Conservation (phyloP, 257 asterid species). For the Scutellaria barbata region DNA sequence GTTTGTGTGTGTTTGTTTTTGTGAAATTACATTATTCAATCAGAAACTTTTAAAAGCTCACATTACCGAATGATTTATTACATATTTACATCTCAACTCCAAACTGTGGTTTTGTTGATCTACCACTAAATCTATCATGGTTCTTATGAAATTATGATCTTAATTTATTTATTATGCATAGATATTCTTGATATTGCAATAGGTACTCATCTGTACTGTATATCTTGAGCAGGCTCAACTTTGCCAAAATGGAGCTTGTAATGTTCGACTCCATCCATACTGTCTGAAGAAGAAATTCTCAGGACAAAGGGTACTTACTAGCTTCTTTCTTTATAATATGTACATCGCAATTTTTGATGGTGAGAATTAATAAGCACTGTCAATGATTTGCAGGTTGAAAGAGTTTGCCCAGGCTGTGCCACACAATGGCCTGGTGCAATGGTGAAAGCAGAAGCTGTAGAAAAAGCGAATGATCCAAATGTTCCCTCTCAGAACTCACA, state of each 20-base stretch:
- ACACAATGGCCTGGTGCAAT: conserved; percentile 54
- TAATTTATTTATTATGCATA: not conserved
- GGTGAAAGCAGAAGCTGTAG: conserved; percentile 51
- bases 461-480: conserved; percentile 28
- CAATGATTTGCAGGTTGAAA: conserved; percentile 48
- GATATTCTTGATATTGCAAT: conserved; percentile 23
- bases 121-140: not conserved
- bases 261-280: conserved; percentile 67
- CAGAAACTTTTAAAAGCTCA: not conserved
- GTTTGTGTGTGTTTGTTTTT: no score
- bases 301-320: conserved; percentile 56
- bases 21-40: no score
- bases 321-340: not conserved
- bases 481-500: conserved; percentile 21
- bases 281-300: conserved; percentile 76
- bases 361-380: conserved; percentile 8
- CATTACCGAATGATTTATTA: not conserved
- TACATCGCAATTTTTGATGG: conserved; percentile 2
- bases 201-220: conserved; percentile 13
- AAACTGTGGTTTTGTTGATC: not conserved
- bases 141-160: not conserved
- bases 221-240: conserved; percentile 59
- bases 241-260: conserved; percentile 76
- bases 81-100: not conserved
- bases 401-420: conserved; percentile 75